Evolutionary conservation across 768 basidiomycete species (phyloP).

Genomic region (Boletus rubescentipes): DNA sequence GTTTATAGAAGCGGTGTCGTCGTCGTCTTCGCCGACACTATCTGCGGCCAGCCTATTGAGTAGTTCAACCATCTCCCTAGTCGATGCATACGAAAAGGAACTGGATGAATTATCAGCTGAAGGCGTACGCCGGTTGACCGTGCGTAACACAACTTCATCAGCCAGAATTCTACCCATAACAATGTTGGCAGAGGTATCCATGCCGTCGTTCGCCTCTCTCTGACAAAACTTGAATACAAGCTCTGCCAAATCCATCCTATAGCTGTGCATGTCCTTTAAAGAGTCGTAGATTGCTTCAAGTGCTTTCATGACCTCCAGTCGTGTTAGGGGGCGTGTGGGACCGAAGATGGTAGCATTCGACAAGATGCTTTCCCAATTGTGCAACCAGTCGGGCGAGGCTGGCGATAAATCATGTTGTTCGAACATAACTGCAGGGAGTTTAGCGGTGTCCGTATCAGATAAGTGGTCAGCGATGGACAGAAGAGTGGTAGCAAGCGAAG

Average conservation of each 20-base stretch:
- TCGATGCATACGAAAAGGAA: constrained; percentile 21
- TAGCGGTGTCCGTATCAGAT: constrained; percentile 63
- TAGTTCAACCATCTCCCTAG: constrained; percentile 38
- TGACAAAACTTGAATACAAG: constrained; percentile 55
- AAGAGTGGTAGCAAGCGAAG: constrained; percentile 61
- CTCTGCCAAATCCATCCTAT: constrained; percentile 54
- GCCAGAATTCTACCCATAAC: constrained; percentile 60
- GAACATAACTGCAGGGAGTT: constrained; percentile 59
- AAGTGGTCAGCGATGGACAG: constrained; percentile 68
- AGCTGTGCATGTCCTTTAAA: constrained; percentile 66
- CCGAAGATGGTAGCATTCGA: constrained; percentile 47
- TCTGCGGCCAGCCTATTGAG: constrained; percentile 41
- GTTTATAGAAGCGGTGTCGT: constrained; percentile 40
- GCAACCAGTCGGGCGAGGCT: constrained; percentile 68
- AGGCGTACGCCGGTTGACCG: constrained; percentile 39
- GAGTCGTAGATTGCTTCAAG: constrained; percentile 60
- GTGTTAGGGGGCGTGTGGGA: constrained; percentile 47
- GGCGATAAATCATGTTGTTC: constrained; percentile 70
- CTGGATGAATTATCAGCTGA: constrained; percentile 7
- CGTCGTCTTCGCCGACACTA: constrained; percentile 39
- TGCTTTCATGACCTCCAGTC: constrained; percentile 54
- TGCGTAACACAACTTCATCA: constrained; percentile 63
- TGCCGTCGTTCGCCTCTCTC: constrained; percentile 28
- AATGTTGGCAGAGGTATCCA: constrained; percentile 30
- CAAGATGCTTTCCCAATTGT: constrained; percentile 61